These are phyloP conservation scores for Cucurbita pepo DNA, from an alignment of 306 rosid genomes.

Conservation along the genomic window DNA sequence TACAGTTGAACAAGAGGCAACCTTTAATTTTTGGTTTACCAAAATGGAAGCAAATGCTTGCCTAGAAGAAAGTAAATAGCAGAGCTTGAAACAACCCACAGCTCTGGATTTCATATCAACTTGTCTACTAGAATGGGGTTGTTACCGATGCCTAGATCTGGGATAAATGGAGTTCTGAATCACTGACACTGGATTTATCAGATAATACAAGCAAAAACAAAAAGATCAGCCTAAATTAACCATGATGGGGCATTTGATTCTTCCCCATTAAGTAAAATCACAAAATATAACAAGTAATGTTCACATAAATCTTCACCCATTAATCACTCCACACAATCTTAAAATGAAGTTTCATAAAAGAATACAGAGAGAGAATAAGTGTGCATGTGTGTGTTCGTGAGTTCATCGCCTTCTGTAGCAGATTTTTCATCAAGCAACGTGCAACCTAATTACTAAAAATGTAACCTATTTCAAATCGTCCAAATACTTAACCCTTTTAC, in stretches of 20 bases:
- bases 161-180: neutral
- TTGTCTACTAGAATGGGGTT: too few species aligned
- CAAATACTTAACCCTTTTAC: too few species aligned
- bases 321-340: neutral
- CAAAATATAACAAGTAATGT: neutral
- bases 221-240: neutral
- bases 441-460: too few species aligned
- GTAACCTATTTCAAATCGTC: too few species aligned
- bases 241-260: neutral
- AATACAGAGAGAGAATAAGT: neutral
- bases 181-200: neutral
- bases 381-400: neutral
- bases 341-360: neutral
- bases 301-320: neutral
- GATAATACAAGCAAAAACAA: neutral
- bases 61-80: conserved; percentile 13
- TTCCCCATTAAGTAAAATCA: neutral
- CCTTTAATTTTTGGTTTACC: neutral
- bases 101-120: conserved; percentile 13
- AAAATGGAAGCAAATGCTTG: conserved; percentile 1
- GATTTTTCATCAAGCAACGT: neutral
- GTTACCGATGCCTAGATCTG: too few species aligned
- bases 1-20: conserved; percentile 39
- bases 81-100: conserved; percentile 17
- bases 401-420: neutral